Evolutionary conservation across 139 green algal species (phyloP), one percentile per base, ranked within the genome.

Genomic region (Coccomyxa sp.): DNA sequence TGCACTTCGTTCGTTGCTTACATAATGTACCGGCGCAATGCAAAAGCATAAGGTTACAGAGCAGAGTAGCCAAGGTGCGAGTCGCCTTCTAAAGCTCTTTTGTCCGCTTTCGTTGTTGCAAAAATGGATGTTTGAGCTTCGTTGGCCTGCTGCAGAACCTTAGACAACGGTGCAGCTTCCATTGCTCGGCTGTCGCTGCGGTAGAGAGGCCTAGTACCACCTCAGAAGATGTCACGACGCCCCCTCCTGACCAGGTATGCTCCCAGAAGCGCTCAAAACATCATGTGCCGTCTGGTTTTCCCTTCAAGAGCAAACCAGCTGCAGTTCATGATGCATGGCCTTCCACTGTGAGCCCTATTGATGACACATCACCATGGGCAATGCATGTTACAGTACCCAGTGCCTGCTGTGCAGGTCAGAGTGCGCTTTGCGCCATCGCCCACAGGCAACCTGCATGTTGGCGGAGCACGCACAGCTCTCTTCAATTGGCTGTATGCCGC

Each of bases 401-500:
- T 31, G 22, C 5, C 27, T 18, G 2, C 27, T 22, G 50, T 64
- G 64, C 74, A 83, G 64, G 91, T 95, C 2, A 86, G 90, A 40
- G 96, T 99, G 33, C 92, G 96, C 22, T 99, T 99, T 87, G 96
- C 96, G 12, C 96, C 96, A 0, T 99, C 96, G 0, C 96, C 96
- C n/a, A 99, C 96, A 35, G 96, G 96, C 71, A 95, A 97, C 82
- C 89, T 99, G 40, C 96, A 99, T 80, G 95, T 99, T 10, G 96
- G 96, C 33, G 97, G 97, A 29, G 96, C 96, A 1, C 84, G 96
- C 37, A 99, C 96, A 4, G 96, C 96, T 7, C 88, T 99, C 5
- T 99, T 99, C 88, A 99, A 99, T 84, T 99, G 89, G 87, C 91
- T 99, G n/a, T 98, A 95, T 74, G 96, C 96, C 16, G 91, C 89